Evolutionary conservation across 1,139 yeast species (phyloP).

Genomic region (Tardiomyces blankii): DNA sequence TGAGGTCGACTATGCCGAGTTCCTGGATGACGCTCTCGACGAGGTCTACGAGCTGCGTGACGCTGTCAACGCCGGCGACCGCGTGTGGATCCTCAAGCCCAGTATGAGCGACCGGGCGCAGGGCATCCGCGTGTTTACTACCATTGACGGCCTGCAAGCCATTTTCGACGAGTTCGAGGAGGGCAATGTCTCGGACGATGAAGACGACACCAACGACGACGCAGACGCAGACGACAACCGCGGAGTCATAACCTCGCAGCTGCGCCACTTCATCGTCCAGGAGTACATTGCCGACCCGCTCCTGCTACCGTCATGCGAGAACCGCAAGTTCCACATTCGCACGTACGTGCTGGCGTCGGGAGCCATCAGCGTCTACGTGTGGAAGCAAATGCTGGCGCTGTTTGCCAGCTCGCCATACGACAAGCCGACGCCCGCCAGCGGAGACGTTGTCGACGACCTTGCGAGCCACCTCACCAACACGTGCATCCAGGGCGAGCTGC

Average conservation of each 20-base stretch:
- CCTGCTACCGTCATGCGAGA: slow-evolving; percentile 46
- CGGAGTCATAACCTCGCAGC: slow-evolving; percentile 71
- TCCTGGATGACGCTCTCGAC: slow-evolving; percentile 83
- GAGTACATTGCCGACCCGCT: slow-evolving; percentile 62
- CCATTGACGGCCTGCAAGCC: slow-evolving; percentile 66
- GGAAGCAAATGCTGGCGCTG: slow-evolving; percentile 64
- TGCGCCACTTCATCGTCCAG: slow-evolving; percentile 85
- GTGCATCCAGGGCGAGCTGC: slow-evolving; percentile 57
- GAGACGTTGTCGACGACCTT: slow-evolving; percentile 30
- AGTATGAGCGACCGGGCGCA: slow-evolving; percentile 97
- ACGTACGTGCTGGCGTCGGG: slow-evolving; percentile 75
- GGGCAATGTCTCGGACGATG: slow-evolving; percentile 45
- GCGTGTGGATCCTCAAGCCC: slow-evolving; percentile 82
- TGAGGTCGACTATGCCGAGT: slow-evolving; percentile 95
- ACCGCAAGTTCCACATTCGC: slow-evolving; percentile 79
- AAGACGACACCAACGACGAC: slow-evolving; percentile 34
- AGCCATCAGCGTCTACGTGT: slow-evolving; percentile 65
- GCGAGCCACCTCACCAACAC: slow-evolving; percentile 85
- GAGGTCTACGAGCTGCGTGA: slow-evolving; percentile 82
- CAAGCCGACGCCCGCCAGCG: slow-evolving; percentile 10
- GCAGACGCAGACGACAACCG: slow-evolving; percentile 35
- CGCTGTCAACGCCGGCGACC: slow-evolving; percentile 41
- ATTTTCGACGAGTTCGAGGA: slow-evolving; percentile 83
- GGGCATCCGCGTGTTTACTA: slow-evolving; percentile 74
- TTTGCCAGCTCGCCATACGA: slow-evolving; percentile 54